Evolutionary conservation across 129 eudicot genomes (phyloP), one percentile per base, ranked within the genome.

Genomic region (Artemisia argyi): DNA sequence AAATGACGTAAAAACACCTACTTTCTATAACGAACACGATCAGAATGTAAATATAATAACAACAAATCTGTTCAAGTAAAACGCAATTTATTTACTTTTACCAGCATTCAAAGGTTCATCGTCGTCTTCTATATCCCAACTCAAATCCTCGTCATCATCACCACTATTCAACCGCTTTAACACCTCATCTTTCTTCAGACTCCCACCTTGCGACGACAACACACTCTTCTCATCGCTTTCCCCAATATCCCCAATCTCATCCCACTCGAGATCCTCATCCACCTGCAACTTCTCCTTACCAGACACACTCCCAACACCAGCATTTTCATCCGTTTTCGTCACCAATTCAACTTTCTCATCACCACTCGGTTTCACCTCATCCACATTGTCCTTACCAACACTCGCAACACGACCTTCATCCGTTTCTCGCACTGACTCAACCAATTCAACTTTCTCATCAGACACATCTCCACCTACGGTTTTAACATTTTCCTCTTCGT

Each of bases 81-180:
- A 2, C 49, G 18, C 24, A 58, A 65, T 42, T 64, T 52, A 73
- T 76, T 77, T 77, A 68, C 65, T 61, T 1, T 68, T 55, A 30
- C 61, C 17, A 32, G 82, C 58, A 76, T 82, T 84, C 58, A 66
- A 72, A 22, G 91, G 83, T 55, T 79, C 84, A 68, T 86, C 96
- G 66, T 92, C 98, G 54, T 89, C 98, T 79, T 92, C 98, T 49
- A 89, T 86, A 79, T 87, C 96, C 96, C 96, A 89, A 73, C 85
- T 87, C 84, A 89, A 80, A 74, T 89, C 96, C 71, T 87, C 96
- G 74, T 84, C 95, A 1, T 91, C 94, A 7, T 83, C 89, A 1
- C 72, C 84, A 80, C 46, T 71, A 83, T 79, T 87, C 77, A 87
- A 74, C 61, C 79, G 79, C 83, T 87, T 85, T 39, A 77, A 17